These are phyloP conservation scores for Tylopilus balloui DNA, from an alignment of 768 basidiomycete genomes.

Conservation along the genomic window DNA sequence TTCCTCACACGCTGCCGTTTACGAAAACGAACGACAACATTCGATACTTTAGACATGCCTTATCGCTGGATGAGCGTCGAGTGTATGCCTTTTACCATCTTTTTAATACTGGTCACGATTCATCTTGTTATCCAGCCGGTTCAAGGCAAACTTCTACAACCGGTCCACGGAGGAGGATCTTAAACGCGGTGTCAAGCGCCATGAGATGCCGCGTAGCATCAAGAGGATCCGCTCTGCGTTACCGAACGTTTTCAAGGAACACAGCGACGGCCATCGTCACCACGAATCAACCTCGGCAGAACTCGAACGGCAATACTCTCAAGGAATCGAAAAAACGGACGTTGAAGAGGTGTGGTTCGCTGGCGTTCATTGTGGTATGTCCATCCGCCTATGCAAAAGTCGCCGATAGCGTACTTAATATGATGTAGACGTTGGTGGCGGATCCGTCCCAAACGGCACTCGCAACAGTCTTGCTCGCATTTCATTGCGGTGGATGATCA, in stretches of 20 bases:
- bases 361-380: constrained; percentile 65
- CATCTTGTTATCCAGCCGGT: constrained; percentile 21
- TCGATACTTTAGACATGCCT: constrained; percentile 63
- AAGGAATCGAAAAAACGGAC: constrained; percentile 42
- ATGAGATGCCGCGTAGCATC: constrained; percentile 43
- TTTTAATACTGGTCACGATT: background rate
- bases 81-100: constrained; percentile 33
- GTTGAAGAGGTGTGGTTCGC: constrained; percentile 81
- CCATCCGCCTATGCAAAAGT: background rate
- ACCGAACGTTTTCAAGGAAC: background rate
- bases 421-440: constrained; percentile 68
- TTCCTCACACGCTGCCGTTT: constrained; percentile 63
- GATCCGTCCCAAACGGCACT: constrained; percentile 53
- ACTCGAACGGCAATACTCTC: constrained; percentile 39
- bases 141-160: constrained; percentile 35
- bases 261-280: constrained; percentile 6
- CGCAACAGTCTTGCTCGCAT: constrained; percentile 64
- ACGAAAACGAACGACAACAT: constrained; percentile 58
- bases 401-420: background rate
- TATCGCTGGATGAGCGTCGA: constrained; percentile 66
- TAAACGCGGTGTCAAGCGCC: constrained; percentile 43
- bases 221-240: constrained; percentile 16
- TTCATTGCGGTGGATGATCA: constrained; percentile 74
- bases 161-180: constrained; percentile 39
- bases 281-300: constrained; percentile 24